phyloP scores from a whole-genome alignment of 805 yeast species.

The Candida verbasci region DNA sequence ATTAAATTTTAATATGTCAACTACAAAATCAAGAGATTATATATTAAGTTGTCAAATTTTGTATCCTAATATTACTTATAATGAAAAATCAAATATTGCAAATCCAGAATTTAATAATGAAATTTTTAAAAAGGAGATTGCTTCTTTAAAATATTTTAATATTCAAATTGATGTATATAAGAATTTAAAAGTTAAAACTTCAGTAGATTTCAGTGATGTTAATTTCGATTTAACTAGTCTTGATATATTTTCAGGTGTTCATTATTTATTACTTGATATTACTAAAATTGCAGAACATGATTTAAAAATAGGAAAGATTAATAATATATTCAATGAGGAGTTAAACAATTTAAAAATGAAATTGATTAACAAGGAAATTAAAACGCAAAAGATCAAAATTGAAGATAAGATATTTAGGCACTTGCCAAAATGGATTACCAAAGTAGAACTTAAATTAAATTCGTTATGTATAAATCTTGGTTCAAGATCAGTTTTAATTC shows the following conservation, averaged over 20 bases:
- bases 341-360: constrained; percentile 11
- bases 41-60: constrained; percentile 30
- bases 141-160: constrained; percentile 10
- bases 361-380: not conserved
- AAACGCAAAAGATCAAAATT: not conserved
- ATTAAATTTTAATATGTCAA: constrained; percentile 28
- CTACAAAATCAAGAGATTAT: constrained; percentile 28
- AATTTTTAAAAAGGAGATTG: constrained; percentile 17
- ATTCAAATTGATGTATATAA: constrained; percentile 20
- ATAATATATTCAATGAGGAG: constrained; percentile 21
- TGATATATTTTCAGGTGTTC: constrained; percentile 27
- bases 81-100: constrained; percentile 18
- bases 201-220: constrained; percentile 17
- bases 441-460: constrained; percentile 15
- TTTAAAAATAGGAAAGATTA: constrained; percentile 25
- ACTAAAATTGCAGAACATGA: constrained; percentile 20
- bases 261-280: constrained; percentile 22
- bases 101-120: constrained; percentile 15
- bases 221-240: constrained; percentile 25
- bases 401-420: constrained; percentile 16
- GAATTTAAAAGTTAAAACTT: constrained; percentile 22
- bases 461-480: constrained; percentile 23
- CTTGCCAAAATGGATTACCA: constrained; percentile 33
- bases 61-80: constrained; percentile 27
- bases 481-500: constrained; percentile 36